These are phyloP conservation scores for Aspergillus egyptiacus DNA, from an alignment of 495 filamentous ascomycete species.

Conservation along the genomic window DNA sequence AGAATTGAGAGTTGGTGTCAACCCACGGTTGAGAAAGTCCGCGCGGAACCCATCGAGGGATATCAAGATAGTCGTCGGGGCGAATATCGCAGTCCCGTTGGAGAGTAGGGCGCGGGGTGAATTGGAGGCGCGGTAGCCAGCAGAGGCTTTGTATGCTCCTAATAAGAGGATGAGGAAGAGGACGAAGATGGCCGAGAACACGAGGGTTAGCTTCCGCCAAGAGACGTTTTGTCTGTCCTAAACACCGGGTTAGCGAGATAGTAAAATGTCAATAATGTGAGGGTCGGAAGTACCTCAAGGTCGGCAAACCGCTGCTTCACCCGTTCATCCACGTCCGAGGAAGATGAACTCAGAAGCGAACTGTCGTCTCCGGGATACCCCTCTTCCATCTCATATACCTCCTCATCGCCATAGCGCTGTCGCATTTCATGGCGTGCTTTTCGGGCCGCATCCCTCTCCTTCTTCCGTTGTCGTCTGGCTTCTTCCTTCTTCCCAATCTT, in stretches of 20 bases:
- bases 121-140: conserved; percentile 25
- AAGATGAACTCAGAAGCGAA: conserved; percentile 34
- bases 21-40: conserved; percentile 75
- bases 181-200: conserved; percentile 35
- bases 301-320: conserved; percentile 26
- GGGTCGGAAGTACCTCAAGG: conserved; percentile 23
- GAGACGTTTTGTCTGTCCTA: conserved; percentile 20
- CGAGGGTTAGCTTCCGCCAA: conserved; percentile 29
- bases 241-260: conserved; percentile 2
- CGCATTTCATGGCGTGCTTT: conserved; percentile 38
- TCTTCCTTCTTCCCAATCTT: conserved; percentile 55
- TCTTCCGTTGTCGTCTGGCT: conserved; percentile 35
- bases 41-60: conserved; percentile 97
- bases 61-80: conserved; percentile 86
- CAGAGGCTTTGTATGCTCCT: conserved; percentile 50
- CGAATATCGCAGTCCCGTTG: conserved; percentile 74
- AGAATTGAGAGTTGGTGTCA: conserved; percentile 76
- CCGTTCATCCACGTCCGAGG: conserved; percentile 37
- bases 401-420: conserved; percentile 54
- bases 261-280: background rate
- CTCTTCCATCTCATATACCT: conserved; percentile 89
- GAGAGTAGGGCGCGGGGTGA: conserved; percentile 24
- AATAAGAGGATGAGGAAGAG: conserved; percentile 50
- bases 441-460: conserved; percentile 42
- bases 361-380: conserved; percentile 62